phyloP scores from a whole-genome alignment of 2,329 filamentous ascomycete species.

The Hyphodiscus sp. region DNA sequence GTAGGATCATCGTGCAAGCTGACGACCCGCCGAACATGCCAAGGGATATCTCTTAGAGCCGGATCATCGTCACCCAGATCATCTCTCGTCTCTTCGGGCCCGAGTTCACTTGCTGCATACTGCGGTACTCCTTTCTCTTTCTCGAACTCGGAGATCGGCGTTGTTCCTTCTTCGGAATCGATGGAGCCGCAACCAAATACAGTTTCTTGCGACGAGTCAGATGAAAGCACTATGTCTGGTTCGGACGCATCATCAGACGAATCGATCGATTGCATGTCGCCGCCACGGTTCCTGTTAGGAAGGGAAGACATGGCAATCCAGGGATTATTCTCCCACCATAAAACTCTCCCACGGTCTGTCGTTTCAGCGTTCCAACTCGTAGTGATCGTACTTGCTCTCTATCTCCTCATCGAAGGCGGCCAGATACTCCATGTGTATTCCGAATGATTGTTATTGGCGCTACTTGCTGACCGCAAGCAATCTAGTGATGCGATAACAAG shows the following conservation, averaged over 20 bases:
- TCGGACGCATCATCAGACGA: not conserved
- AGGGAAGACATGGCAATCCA: not conserved
- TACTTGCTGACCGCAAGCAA: not conserved
- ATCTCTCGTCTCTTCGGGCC: not conserved
- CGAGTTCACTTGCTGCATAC: not conserved
- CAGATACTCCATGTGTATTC: not conserved
- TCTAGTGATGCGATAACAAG: not conserved
- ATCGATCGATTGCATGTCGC: not conserved
- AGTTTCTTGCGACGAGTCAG: not conserved
- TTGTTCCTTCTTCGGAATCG: not conserved
- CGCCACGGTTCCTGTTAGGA: not conserved
- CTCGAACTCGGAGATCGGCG: not conserved
- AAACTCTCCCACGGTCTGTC: not conserved
- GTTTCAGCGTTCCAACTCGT: not conserved
- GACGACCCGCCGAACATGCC: slow-evolving; percentile 49
- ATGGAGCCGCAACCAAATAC: not conserved
- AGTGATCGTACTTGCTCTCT: not conserved
- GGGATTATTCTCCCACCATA: not conserved
- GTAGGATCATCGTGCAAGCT: slow-evolving; percentile 50
- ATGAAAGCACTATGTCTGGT: not conserved
- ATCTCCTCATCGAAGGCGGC: not conserved
- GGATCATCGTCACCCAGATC: slow-evolving; percentile 38
- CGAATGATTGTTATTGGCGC: not conserved
- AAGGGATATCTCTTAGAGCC: slow-evolving; percentile 46
- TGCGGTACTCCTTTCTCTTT: not conserved